Evolutionary conservation across 2,329 filamentous ascomycete genomes (phyloP).

Genomic region (Diaporthe citriasiana): DNA sequence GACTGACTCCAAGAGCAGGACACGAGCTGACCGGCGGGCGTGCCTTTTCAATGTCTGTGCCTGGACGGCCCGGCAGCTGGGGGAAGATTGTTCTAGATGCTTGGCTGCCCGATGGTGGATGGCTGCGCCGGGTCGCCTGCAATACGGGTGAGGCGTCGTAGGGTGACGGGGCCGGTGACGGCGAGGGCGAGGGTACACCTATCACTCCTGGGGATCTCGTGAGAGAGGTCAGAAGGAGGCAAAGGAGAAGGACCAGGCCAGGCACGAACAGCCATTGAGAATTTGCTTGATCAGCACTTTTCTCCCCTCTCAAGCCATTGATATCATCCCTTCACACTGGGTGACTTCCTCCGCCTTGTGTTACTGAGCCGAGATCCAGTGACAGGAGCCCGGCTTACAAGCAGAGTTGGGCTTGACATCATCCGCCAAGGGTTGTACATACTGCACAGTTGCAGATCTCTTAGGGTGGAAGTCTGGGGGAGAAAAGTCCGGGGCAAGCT

Average conservation of each 20-base stretch:
- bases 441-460: conserved; percentile 23
- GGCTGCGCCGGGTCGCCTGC: conserved; percentile 1
- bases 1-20: background rate
- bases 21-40: background rate
- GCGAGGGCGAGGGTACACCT: conserved; percentile 35
- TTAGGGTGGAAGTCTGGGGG: background rate
- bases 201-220: background rate
- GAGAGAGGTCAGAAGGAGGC: background rate
- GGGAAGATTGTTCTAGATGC: conserved; percentile 37
- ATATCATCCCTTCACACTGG: conserved; percentile 26
- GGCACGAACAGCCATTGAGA: background rate
- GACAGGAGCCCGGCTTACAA: background rate
- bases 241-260: background rate
- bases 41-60: conserved; percentile 18
- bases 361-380: conserved; percentile 14
- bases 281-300: conserved; percentile 10
- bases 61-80: conserved; percentile 5
- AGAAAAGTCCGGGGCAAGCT: conserved; percentile 8
- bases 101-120: background rate
- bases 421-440: conserved; percentile 13
- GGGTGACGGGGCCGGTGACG: background rate
- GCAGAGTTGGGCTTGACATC: conserved; percentile 29
- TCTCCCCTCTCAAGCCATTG: conserved; percentile 14
- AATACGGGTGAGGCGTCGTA: background rate
- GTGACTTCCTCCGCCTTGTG: background rate